Evolutionary conservation across 306 rosid genomes (phyloP).

Genomic region (Cicer arietinum): DNA sequence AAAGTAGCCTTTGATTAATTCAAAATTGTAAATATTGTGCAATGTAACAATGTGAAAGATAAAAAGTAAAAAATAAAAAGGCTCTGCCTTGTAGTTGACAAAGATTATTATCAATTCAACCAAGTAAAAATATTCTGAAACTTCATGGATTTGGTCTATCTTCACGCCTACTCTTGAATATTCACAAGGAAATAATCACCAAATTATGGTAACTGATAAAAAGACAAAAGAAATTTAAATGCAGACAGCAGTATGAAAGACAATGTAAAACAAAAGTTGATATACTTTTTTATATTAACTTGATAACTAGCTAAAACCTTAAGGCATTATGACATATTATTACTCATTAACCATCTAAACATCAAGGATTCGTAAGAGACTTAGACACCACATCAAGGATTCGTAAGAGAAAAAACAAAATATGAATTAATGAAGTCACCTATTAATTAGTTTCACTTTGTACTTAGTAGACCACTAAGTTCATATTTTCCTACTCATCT

Average conservation of each 20-base stretch:
- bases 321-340: no score
- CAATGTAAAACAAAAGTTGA: slow-evolving; percentile 9
- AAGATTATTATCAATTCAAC: background rate
- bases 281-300: no score
- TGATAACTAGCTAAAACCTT: background rate
- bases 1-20: background rate
- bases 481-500: no score
- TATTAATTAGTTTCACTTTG: no score
- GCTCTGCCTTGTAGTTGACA: no score
- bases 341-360: no score
- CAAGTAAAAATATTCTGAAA: background rate
- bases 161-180: slow-evolving; percentile 20
- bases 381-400: no score
- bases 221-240: background rate
- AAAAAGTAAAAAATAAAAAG: background rate
- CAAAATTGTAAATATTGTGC: background rate
- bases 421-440: no score
- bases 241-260: background rate
- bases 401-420: no score
- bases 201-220: slow-evolving; percentile 7
- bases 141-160: slow-evolving; percentile 25
- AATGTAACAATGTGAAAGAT: background rate
- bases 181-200: slow-evolving; percentile 9
- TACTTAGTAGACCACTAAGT: no score
- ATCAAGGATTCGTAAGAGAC: no score